Evolutionary conservation across 2,329 filamentous ascomycete species (phyloP).

Genomic region (Penicillium sp.): DNA sequence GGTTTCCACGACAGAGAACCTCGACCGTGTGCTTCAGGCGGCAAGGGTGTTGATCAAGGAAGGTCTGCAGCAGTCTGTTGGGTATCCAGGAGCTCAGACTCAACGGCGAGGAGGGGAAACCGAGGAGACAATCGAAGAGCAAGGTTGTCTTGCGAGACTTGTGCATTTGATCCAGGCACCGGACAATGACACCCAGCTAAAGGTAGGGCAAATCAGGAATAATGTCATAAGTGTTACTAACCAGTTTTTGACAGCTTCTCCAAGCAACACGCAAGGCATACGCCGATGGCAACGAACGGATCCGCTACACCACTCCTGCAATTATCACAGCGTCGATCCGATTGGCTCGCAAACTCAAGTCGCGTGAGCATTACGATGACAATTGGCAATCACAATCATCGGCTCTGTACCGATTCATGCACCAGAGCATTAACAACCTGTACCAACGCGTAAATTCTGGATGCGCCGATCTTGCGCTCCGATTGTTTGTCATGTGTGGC

Average conservation of each 20-base stretch:
- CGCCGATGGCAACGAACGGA: slow-evolving; percentile 86
- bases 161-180: slow-evolving; percentile 79
- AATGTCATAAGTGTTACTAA: slow-evolving; percentile 10
- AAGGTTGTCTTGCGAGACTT: slow-evolving; percentile 91
- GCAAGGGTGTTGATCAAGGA: slow-evolving; percentile 91
- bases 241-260: slow-evolving; percentile 55
- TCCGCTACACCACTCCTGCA: slow-evolving; percentile 91
- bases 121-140: slow-evolving; percentile 95
- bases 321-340: slow-evolving; percentile 87
- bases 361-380: slow-evolving; percentile 79
- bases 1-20: slow-evolving; percentile 71
- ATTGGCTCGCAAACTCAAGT: slow-evolving; percentile 81
- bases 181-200: slow-evolving; percentile 91
- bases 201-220: slow-evolving; percentile 43
- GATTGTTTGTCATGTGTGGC: slow-evolving; percentile 85
- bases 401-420: slow-evolving; percentile 91
- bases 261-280: slow-evolving; percentile 85
- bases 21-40: slow-evolving; percentile 85
- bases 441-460: slow-evolving; percentile 80
- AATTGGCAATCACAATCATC: slow-evolving; percentile 71
- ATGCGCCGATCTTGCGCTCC: slow-evolving; percentile 80
- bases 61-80: slow-evolving; percentile 75
- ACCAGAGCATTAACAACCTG: slow-evolving; percentile 77
- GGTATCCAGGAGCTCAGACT: slow-evolving; percentile 72
- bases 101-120: slow-evolving; percentile 79